Evolutionary conservation across 169 alveolate genomes (phyloP), one percentile per base, ranked within the genome.

Genomic region (Perkinsus olseni): DNA sequence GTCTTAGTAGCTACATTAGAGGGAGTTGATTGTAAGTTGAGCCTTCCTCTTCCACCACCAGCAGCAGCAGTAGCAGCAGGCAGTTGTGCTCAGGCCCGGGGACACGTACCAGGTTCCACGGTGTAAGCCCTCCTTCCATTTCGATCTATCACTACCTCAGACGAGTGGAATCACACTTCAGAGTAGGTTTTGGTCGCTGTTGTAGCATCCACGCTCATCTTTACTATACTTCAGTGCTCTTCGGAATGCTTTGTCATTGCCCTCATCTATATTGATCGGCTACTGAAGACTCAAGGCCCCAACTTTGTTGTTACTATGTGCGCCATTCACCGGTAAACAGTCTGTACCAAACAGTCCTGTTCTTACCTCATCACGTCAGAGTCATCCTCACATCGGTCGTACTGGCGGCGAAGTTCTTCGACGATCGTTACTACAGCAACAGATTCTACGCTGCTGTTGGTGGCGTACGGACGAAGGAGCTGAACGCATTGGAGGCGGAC

Each of bases 391-490:
- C 99, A 10, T 97, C 99, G 11, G 97, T 96, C 36, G 96, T 97
- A 97, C 96, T 98, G 28, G 96, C 99, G 36, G 98, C 98, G 34
- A 98, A 98, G 96, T 98, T 97, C 96, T 97, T 95, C 93, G 99
- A 98, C 92, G 99, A 98, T 92, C 95, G 95, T 38, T 98, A 95
- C 95, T 98, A 96, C 96, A 96, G 98, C 34, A 98, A 98, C 95
- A 93, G 94, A 48, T 97, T 95, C 93, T 98, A 97, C 94, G 99
- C 99, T 6, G 97, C 97, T 74, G 97, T 98, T 28, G 99, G 99
- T 3, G 99, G 99, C 31, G 98, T 98, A 17, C 95, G 97, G 38
- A 96, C 97, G 36, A 92, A 96, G 74, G 99, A 98, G 93, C 95
- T 98, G 45, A 98, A 98, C 92, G 93, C 94, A 51, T 96, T 98